Evolutionary conservation across 1,139 yeast genomes (phyloP).

Genomic region (Pichia norvegensis): DNA sequence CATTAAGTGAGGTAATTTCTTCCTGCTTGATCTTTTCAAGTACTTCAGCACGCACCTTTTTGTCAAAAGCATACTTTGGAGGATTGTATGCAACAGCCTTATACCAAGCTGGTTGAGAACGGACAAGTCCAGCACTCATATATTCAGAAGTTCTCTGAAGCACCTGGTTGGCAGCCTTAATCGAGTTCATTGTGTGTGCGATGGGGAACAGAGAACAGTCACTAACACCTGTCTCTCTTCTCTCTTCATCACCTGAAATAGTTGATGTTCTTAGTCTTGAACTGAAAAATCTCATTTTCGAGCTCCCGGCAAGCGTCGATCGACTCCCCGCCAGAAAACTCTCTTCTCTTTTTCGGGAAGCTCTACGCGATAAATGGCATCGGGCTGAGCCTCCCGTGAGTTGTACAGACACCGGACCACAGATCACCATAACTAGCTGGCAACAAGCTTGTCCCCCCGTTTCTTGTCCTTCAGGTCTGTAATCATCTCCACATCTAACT

Average conservation of each 20-base stretch:
- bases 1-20: constrained; percentile 12
- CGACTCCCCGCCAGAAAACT: neutral
- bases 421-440: neutral
- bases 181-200: constrained; percentile 22
- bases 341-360: no score
- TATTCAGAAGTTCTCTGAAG: constrained; percentile 71
- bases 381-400: neutral
- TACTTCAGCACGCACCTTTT: constrained; percentile 22
- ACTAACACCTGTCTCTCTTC: no score
- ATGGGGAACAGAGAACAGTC: neutral
- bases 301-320: neutral
- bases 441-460: no score
- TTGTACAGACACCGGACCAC: neutral
- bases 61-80: constrained; percentile 52
- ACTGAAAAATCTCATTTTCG: no score
- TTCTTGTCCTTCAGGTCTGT: no score
- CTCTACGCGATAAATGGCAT: no score
- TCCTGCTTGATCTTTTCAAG: constrained; percentile 17
- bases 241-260: no score
- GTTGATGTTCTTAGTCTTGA: no score
- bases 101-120: constrained; percentile 77
- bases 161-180: constrained; percentile 50
- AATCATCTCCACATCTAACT: constrained; percentile 1
- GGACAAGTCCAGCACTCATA: constrained; percentile 56
- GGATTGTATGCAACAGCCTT: constrained; percentile 75